Base-by-base conservation (phyloP, 1,139 yeast genomes). In the Suhomyces chickasaworum region DNA sequence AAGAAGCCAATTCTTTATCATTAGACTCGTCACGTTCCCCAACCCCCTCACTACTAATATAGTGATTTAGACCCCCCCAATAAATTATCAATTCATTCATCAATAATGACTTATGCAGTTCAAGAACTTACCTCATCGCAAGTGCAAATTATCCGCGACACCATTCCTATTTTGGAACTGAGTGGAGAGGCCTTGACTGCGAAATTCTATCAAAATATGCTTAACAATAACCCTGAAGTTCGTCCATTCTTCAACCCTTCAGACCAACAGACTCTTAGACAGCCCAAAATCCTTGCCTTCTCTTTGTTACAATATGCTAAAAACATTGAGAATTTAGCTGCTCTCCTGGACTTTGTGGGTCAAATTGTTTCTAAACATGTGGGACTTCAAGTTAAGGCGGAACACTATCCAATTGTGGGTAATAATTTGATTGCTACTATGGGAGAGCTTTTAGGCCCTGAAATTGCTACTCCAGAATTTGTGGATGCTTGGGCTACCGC, bases 331-430 rank as follows among this genome's bases (percentile, higher is more conserved):
- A 78, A 83, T 50, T 64, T 84, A 48, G 67, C 78, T 7, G 82
- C 78, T 17, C 69, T 85, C 43, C 57, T 71, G 12, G 78, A 68
- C 1, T 80, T 81, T 52, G 88, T 85, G 12, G 68, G 75, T 42
- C 81, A 81, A 53, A 82, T 85, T 57, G 86, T 80, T 32, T 73
- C 73, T 51, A 84, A 84, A 63, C 90, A 85, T 54, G 83, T 81
- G 51, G 86, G 88, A 40, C 67, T 84, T 49, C 81, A 78, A 57
- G 75, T 85, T 37, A 63, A 65, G 48, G 80, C 89, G 3, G 85
- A 80, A 47, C 88, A 83, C 48, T 85, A 85, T 55, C 81, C 83
- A 15, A 72, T 81, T 51, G 89, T 85, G 33, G 90, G 89, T 29
- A 60, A 65, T 37, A 73, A 77, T 54, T 66, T 85, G 30, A 61